These are phyloP conservation scores for Neurospora hispaniola DNA, from an alignment of 495 filamentous ascomycete species.

Conservation along the genomic window DNA sequence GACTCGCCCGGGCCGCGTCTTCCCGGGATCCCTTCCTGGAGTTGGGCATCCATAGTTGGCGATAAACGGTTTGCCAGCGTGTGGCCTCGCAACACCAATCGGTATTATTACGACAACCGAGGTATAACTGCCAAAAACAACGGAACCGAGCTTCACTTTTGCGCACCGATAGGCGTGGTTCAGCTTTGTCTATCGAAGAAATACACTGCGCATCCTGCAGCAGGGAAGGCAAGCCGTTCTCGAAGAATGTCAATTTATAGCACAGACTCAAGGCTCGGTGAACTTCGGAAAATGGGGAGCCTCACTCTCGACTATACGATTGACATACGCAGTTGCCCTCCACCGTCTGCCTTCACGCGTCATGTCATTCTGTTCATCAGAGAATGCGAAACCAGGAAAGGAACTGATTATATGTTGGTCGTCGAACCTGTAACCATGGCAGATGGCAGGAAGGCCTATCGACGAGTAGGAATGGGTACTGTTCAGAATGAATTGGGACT, in stretches of 20 bases:
- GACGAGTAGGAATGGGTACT: background rate
- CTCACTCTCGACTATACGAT: background rate
- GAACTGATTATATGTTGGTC: background rate
- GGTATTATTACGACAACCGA: background rate
- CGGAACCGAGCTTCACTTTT: background rate
- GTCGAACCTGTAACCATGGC: background rate
- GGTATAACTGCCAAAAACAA: background rate
- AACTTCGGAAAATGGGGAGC: too few relatives aligned
- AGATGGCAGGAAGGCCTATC: background rate
- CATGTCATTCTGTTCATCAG: background rate
- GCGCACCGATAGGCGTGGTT: background rate
- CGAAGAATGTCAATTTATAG: background rate
- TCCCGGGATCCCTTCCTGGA: background rate
- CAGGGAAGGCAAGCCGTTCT: background rate
- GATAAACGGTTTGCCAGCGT: accelerated
- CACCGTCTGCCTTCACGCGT: background rate
- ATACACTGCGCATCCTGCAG: background rate
- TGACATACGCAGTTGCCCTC: background rate
- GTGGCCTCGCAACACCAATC: too few relatives aligned
- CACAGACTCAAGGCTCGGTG: background rate
- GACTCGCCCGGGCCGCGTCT: background rate
- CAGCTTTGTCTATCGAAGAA: background rate
- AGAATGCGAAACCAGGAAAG: too few relatives aligned
- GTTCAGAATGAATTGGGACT: background rate
- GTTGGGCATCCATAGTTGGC: background rate